Conservation (phyloP, 371 early-diverging fungal genomes). For the Zopfochytrium polystomum region DNA sequence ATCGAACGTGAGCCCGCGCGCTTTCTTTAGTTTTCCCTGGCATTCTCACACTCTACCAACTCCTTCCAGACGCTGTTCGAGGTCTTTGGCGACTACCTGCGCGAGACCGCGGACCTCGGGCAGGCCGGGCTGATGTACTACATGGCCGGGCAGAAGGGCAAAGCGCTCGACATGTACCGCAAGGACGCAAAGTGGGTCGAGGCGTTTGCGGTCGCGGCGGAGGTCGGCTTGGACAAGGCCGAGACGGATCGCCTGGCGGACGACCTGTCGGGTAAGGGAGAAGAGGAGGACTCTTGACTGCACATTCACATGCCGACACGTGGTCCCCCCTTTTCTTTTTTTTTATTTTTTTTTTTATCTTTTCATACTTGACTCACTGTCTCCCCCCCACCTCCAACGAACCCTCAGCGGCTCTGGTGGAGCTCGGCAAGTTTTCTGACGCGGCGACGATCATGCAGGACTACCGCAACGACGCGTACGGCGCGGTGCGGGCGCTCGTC, state of each 20-base stretch:
- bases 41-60: no score
- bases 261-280: constrained; percentile 22
- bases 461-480: constrained; percentile 62
- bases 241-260: constrained; percentile 24
- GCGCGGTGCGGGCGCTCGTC: constrained; percentile 59
- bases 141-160: constrained; percentile 57
- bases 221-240: not conserved
- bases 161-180: constrained; percentile 70
- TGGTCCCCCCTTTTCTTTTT: constrained; percentile 1
- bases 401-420: constrained; percentile 9
- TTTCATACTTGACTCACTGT: no score
- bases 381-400: not conserved
- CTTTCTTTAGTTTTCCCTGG: no score
- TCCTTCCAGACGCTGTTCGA: no score
- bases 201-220: constrained; percentile 26
- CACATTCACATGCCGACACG: not conserved
- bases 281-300: not conserved
- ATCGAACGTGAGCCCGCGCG: constrained; percentile 27
- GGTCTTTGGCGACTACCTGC: no score
- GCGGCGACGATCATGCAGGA: constrained; percentile 65
- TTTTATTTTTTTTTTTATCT: not conserved
- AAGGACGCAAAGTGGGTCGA: constrained; percentile 63
- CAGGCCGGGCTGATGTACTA: constrained; percentile 49
- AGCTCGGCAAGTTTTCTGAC: constrained; percentile 48
- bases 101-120: not conserved